Conservation (phyloP, 371 early-diverging fungal genomes). For the Spiromyces aspiralis region DNA sequence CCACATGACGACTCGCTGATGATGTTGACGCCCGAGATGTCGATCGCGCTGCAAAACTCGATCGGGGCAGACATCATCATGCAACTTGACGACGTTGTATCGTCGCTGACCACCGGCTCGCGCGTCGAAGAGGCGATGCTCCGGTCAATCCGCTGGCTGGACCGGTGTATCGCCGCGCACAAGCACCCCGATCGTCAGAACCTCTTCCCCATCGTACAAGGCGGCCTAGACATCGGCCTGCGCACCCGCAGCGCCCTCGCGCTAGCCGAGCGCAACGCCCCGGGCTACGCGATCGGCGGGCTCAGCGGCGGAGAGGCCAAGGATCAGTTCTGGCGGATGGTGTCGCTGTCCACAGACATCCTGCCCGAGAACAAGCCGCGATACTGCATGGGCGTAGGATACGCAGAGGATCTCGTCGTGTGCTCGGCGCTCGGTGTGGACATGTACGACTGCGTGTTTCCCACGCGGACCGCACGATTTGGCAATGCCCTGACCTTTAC, state of each 20-base stretch:
- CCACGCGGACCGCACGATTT: constrained; percentile 92
- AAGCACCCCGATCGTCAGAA: constrained; percentile 59
- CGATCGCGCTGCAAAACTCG: constrained; percentile 81
- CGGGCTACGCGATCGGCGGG: constrained; percentile 93
- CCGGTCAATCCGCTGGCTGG: constrained; percentile 90
- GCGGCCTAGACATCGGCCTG: constrained; percentile 64
- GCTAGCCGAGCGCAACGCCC: constrained; percentile 74
- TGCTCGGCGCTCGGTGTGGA: constrained; percentile 89
- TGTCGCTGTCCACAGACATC: constrained; percentile 64
- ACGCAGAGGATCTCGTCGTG: constrained; percentile 86
- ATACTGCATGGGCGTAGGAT: constrained; percentile 97
- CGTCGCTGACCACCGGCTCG: constrained; percentile 62
- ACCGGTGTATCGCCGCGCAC: constrained; percentile 77
- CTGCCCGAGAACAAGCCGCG: constrained; percentile 75
- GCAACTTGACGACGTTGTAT: constrained; percentile 95
- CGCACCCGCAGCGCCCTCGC: constrained; percentile 37
- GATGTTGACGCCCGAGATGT: constrained; percentile 91
- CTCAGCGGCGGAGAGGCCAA: constrained; percentile 93
- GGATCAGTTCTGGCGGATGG: constrained; percentile 80
- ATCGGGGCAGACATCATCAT: constrained; percentile 96
- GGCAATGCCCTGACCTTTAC: constrained; percentile 75
- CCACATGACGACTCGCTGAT: constrained; percentile 67
- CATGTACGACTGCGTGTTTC: constrained; percentile 97
- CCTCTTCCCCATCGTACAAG: constrained; percentile 93
- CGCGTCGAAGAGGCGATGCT: constrained; percentile 88